phyloP scores from a whole-genome alignment of 768 basidiomycete species.

The Leccinum pellstonianum region DNA sequence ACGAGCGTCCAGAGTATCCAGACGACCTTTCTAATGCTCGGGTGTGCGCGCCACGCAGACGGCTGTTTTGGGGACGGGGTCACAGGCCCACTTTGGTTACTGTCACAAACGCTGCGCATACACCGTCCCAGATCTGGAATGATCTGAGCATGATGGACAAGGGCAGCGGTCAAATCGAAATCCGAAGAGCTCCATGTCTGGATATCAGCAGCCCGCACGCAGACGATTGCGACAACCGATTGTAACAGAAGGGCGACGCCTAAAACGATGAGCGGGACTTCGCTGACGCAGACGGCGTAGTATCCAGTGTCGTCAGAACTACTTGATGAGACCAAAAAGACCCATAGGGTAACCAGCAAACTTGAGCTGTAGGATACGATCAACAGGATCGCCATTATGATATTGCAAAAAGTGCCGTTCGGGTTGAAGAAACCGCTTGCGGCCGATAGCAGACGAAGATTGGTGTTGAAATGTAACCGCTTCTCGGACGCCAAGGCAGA shows the following conservation, averaged over 20 bases:
- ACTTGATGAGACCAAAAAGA: constrained; percentile 18
- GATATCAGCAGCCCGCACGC: constrained; percentile 22
- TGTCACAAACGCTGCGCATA: constrained; percentile 25
- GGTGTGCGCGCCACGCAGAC: constrained; percentile 31
- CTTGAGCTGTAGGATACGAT: constrained; percentile 31
- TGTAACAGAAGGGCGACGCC: constrained; percentile 27
- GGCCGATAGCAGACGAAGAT: constrained; percentile 30
- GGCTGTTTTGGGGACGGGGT: constrained; percentile 19
- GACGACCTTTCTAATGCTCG: constrained; percentile 22
- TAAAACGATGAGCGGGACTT: constrained; percentile 29
- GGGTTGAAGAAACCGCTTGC: constrained; percentile 18
- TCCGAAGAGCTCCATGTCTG: constrained; percentile 36
- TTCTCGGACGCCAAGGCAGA: constrained; percentile 27
- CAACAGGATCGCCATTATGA: constrained; percentile 29
- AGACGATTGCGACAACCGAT: constrained; percentile 24
- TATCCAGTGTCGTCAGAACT: neutral
- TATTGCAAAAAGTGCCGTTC: constrained; percentile 24
- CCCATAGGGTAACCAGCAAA: constrained; percentile 23
- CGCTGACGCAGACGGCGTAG: constrained; percentile 22
- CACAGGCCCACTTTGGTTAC: constrained; percentile 8
- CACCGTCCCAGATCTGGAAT: constrained; percentile 20
- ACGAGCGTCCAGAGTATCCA: constrained; percentile 25
- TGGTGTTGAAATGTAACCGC: constrained; percentile 29
- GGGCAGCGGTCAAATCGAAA: constrained; percentile 32
- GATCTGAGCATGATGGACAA: constrained; percentile 30